Evolutionary conservation across 1,139 yeast species (phyloP).

Genomic region (Debaryomycetaceae sp.): DNA sequence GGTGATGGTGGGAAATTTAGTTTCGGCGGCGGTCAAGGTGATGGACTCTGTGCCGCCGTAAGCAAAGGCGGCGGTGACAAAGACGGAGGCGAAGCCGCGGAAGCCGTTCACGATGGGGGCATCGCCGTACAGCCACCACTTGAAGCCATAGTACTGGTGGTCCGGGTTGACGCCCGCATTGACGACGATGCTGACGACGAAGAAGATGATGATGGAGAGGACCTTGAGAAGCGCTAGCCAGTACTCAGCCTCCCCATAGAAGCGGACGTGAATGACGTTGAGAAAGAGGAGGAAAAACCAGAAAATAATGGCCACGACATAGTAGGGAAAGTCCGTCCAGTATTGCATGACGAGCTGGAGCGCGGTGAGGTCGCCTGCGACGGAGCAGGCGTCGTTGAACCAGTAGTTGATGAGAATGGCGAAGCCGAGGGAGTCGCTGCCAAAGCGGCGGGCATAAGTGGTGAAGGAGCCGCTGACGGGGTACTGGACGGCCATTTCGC

Average conservation of each 20-base stretch:
- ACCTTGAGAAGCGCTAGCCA: conserved; percentile 29
- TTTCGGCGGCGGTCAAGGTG: conserved; percentile 58
- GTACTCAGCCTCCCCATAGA: conserved; percentile 36
- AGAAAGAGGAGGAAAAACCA: conserved; percentile 44
- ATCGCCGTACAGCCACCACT: conserved; percentile 26
- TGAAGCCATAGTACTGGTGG: conserved; percentile 29
- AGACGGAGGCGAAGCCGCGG: conserved; percentile 26
- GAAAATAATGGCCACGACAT: conserved; percentile 46
- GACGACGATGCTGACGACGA: conserved; percentile 26
- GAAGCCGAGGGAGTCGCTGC: conserved; percentile 52
- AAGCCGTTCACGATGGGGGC: conserved; percentile 34
- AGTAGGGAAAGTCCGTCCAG: conserved; percentile 53
- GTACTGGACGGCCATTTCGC: conserved; percentile 54
- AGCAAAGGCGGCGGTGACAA: conserved; percentile 51
- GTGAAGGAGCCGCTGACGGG: conserved; percentile 59
- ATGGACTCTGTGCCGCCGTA: conserved; percentile 61
- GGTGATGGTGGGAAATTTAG: conserved; percentile 44
- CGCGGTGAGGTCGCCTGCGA: conserved; percentile 54
- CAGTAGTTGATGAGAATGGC: conserved; percentile 54
- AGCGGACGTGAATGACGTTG: conserved; percentile 42
- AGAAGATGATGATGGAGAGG: conserved; percentile 27
- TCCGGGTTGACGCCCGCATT: conserved; percentile 20
- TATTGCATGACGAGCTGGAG: conserved; percentile 46
- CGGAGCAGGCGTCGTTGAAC: conserved; percentile 55
- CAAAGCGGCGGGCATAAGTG: conserved; percentile 48